Base-by-base conservation (phyloP, 2,329 filamentous ascomycete genomes). In the Beauveria asiatica region DNA sequence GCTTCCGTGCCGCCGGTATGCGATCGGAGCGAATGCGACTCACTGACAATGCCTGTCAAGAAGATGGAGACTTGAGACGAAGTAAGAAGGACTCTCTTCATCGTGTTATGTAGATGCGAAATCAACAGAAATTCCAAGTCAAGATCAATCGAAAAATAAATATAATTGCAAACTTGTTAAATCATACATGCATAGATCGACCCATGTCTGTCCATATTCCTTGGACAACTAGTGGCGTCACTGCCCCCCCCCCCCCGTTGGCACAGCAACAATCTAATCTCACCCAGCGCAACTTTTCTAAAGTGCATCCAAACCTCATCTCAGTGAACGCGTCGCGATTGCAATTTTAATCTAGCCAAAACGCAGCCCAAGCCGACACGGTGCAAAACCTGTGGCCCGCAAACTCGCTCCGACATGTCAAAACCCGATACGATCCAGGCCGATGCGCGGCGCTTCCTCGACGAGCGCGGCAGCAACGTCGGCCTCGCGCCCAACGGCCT, bases 381-480 rank as follows among this genome's bases (percentile, higher is more conserved):
- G 7, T 30, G 17, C 21, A n/a, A 8, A 11, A 1, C 1, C 23
- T 5, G 17, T 10, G 23, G 30, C 17, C 11, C 7, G 10, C 21
- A 11, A 63, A 42, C 16, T 39, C 51, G 33, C 13, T 45, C 9
- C 25, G 46, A 30, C 68, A 74, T 74, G 68, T 65, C 68, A 30
- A 78, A 77, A 63, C 71, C 74, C 63, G 70, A 80, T 33, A 75
- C 69, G 84, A 92, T 78, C 74, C 86, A 87, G 72, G 92, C 92
- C 70, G 92, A 96, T 73, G 91, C 90, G 74, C 81, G 82, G 64
- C 82, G 80, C 67, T 87, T 96, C 72, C 88, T 97, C 71, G 93
- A 97, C 76, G 91, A 96, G 76, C 89, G 93, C 67, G 93, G 93
- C 71, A 89, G 90, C 70, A 80, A 78, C 13, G 89, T 87, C 50